These are phyloP conservation scores for Candida glaebosa DNA, from an alignment of 805 yeast species.

Conservation along the genomic window DNA sequence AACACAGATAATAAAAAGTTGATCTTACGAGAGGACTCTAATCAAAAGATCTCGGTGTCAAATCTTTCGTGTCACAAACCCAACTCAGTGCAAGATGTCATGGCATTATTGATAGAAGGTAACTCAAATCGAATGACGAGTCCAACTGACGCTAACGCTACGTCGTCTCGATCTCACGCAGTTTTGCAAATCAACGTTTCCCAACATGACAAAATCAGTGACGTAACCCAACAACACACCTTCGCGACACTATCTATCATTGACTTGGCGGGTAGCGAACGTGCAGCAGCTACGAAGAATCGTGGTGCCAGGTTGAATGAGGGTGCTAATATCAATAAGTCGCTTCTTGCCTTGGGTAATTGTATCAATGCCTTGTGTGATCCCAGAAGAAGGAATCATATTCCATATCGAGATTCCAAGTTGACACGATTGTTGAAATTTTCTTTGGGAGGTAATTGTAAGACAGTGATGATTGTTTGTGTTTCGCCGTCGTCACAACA, in stretches of 20 bases:
- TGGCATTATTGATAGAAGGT: constrained; percentile 72
- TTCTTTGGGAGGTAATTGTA: constrained; percentile 91
- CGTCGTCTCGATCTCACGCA: constrained; percentile 92
- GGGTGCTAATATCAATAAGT: constrained; percentile 91
- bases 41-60: constrained; percentile 63
- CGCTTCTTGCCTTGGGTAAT: constrained; percentile 85
- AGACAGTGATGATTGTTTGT: constrained; percentile 95
- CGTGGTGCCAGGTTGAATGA: constrained; percentile 78
- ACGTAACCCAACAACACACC: constrained; percentile 61
- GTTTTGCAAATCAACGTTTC: constrained; percentile 77
- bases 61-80: constrained; percentile 68
- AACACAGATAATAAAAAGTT: constrained; percentile 43
- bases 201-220: constrained; percentile 59
- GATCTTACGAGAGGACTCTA: constrained; percentile 68
- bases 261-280: constrained; percentile 92
- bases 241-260: constrained; percentile 82
- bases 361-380: constrained; percentile 91
- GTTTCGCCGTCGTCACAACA: constrained; percentile 82
- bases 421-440: constrained; percentile 82
- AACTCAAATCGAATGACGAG: constrained; percentile 76
- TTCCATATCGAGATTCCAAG: constrained; percentile 90
- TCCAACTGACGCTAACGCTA: constrained; percentile 87
- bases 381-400: constrained; percentile 60
- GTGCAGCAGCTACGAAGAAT: constrained; percentile 87
- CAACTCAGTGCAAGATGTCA: constrained; percentile 61